These are phyloP conservation scores for Leishmania gerbilli DNA, from an alignment of 208 protist species.

Conservation along the genomic window DNA sequence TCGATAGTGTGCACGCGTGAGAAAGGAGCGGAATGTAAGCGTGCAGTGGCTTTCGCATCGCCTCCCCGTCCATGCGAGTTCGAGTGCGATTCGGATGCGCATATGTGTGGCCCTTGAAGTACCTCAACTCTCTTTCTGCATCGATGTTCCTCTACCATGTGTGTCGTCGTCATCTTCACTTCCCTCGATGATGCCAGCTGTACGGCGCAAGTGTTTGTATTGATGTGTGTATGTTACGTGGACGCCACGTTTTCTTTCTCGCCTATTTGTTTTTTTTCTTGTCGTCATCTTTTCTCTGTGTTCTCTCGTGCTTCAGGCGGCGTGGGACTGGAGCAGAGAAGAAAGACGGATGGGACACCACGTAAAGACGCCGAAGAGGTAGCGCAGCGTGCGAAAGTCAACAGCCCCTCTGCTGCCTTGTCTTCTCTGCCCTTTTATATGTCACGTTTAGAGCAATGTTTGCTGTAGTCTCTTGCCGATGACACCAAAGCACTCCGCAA, in stretches of 20 bases:
- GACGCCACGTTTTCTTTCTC: background rate
- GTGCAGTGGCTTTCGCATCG: background rate
- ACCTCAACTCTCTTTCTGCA: background rate
- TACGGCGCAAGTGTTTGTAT: background rate
- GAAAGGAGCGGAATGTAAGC: background rate
- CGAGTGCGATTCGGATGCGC: background rate
- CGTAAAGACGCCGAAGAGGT: background rate
- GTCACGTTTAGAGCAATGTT: background rate
- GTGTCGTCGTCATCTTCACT: background rate
- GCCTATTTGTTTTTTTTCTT: slow-evolving; percentile 2
- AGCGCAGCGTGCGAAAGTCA: background rate
- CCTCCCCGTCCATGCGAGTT: background rate
- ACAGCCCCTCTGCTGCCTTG: background rate
- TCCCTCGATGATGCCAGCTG: background rate
- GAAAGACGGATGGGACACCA: background rate
- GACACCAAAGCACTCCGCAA: background rate
- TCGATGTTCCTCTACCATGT: background rate
- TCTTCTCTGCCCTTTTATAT: background rate
- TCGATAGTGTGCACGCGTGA: background rate
- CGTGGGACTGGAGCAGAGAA: background rate
- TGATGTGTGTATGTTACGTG: background rate
- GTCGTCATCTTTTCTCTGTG: background rate
- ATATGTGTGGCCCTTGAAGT: background rate
- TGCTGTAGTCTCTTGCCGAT: background rate
- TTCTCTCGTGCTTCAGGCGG: background rate